phyloP scores from a whole-genome alignment of 371 early-diverging fungal species.

The Rhizopus delemar region DNA sequence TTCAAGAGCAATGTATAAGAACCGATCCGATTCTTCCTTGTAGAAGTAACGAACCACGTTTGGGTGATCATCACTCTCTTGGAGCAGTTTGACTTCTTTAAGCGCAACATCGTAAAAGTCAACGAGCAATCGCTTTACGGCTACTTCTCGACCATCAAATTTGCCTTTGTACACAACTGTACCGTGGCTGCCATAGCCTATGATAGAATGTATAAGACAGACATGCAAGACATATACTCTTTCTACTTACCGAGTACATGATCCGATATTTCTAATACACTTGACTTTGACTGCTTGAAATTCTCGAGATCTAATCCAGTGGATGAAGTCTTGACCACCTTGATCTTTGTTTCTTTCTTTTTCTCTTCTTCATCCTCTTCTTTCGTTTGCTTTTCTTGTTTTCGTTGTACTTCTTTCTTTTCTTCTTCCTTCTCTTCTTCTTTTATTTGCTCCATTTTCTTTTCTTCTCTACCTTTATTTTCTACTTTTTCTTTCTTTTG shows the following conservation, averaged over 20 bases:
- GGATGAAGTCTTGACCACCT: conserved; percentile 14
- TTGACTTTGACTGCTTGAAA: conserved; percentile 31
- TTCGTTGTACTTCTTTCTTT: conserved; percentile 2
- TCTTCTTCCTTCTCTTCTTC: neutral
- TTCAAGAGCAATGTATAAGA: conserved; percentile 94
- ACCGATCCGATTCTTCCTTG: conserved; percentile 84
- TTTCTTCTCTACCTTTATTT: neutral
- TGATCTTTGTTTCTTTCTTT: conserved; percentile 1
- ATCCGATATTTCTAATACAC: conserved; percentile 44
- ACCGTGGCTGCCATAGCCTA: conserved; percentile 95
- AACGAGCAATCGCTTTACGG: conserved; percentile 89
- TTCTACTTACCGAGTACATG: conserved; percentile 39
- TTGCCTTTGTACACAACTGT: conserved; percentile 93
- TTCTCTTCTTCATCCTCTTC: neutral
- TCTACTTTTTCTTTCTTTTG: conserved; percentile 3
- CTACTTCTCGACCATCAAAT: conserved; percentile 90
- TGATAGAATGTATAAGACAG: neutral
- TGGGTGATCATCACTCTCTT: conserved; percentile 93
- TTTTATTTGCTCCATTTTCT: neutral
- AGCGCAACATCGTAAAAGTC: conserved; percentile 94
- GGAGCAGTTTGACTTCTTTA: conserved; percentile 89
- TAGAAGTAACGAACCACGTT: conserved; percentile 97
- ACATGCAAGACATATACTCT: neutral
- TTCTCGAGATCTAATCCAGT: conserved; percentile 35
- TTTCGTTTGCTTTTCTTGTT: neutral